Conservation (phyloP, 768 basidiomycete species). For the Pisolithus albus region DNA sequence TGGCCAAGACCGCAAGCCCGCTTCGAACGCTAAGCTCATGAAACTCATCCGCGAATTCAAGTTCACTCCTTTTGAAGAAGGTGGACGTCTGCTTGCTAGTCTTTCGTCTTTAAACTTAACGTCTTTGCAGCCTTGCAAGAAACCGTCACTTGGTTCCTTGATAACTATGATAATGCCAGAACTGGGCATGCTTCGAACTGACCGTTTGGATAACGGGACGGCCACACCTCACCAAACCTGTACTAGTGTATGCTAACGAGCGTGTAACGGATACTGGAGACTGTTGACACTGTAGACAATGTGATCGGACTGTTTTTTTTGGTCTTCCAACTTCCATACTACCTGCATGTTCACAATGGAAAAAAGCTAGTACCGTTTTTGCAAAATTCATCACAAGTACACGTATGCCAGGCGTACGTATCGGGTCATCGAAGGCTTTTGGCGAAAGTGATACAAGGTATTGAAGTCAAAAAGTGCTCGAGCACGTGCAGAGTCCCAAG, state of each 20-base stretch:
- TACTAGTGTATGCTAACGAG: too few species aligned
- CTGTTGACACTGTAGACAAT: background rate
- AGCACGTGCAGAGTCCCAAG: background rate
- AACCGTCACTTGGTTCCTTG: slow-evolving; percentile 82
- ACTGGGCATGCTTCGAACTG: slow-evolving; percentile 30
- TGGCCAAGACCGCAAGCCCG: slow-evolving; percentile 94
- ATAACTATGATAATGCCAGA: slow-evolving; percentile 70
- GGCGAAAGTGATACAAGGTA: background rate
- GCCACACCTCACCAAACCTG: too few species aligned
- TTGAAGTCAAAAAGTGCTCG: background rate
- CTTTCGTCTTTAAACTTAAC: slow-evolving; percentile 2
- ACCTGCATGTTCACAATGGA: too few species aligned
- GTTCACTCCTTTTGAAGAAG: slow-evolving; percentile 88
- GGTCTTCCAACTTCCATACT: too few species aligned
- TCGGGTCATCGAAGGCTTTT: background rate
- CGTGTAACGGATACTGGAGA: slow-evolving; percentile 16
- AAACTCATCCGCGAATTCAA: slow-evolving; percentile 71
- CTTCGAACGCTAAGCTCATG: slow-evolving; percentile 84
- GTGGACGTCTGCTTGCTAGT: slow-evolving; percentile 33
- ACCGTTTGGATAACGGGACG: too few species aligned
- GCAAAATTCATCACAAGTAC: background rate
- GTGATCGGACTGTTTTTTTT: too few species aligned
- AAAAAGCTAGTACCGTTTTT: background rate
- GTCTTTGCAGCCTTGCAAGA: slow-evolving; percentile 55
- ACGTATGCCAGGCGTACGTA: background rate